Evolutionary conservation across 371 early-diverging fungal genomes (phyloP), one percentile per base, ranked within the genome.

Genomic region (Coemansia sp.): DNA sequence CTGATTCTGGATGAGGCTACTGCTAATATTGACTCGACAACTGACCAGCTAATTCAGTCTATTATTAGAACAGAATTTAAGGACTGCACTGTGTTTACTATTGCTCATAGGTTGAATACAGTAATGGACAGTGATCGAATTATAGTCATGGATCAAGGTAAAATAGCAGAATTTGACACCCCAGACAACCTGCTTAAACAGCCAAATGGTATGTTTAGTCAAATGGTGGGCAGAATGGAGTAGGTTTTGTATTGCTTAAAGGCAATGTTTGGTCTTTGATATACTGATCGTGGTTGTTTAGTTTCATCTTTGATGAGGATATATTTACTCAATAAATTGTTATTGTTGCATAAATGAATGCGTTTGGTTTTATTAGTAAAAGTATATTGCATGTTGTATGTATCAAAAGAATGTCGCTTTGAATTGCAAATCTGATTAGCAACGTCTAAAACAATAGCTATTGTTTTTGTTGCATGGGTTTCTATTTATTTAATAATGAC

Each of bases 31-130:
- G 90, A 90, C 64, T 67, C 82, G 47, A 75, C 75, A 7, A 80
- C 86, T 1, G 87, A 87, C 74, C 66, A 61, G 56, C 64, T 91
- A 62, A 94, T 96, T 61, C 96, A 96, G 75, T 75, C 86, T 58
- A 93, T 93, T 1, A 94, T 98, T 63, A 91, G 97, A 23, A 62
- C 72, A 14, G 90, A 92, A 75, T 95, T 96, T 65, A 81, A 81
- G 8, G 78, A 93, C 56, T 90, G 91, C 62, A 97, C 97, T 0
- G 89, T 96, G 2, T 68, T 98, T 40, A 94, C 94, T 1, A 95
- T 98, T 84, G 97, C 96, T 12, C 96, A 95, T 72, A 84, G 94
- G 48, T 87, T 92, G 74, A 90, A 91, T 65, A 94, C 94, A 0
- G 89, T 95, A n/a, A 85, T 94, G 81, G 94, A 94, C 69, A 85